Evolutionary conservation across 2,329 filamentous ascomycete species (phyloP).

Genomic region (Phymatotrichopsis omnivora): DNA sequence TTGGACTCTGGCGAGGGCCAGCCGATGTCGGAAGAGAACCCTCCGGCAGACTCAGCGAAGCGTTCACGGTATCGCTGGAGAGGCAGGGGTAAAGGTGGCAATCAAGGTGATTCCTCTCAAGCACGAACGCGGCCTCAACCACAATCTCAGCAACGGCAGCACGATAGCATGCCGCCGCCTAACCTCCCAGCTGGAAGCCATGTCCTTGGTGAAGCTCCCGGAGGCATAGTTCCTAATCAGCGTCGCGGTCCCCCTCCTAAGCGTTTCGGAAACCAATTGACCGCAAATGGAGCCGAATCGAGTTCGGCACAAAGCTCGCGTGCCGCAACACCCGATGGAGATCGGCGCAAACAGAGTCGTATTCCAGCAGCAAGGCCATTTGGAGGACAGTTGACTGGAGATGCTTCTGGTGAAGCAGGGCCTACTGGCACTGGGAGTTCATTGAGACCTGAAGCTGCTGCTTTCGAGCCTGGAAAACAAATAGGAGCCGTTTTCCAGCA

Average conservation of each 20-base stretch:
- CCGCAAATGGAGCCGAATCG: background rate
- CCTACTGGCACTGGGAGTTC: background rate
- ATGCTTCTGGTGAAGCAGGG: background rate
- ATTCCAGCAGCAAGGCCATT: constrained; percentile 11
- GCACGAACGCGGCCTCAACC: too few relatives aligned
- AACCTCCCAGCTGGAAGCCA: too few relatives aligned
- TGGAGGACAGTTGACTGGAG: constrained; percentile 15
- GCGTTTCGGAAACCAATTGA: constrained; percentile 14
- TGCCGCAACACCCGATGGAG: constrained; percentile 8
- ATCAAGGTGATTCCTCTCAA: too few relatives aligned
- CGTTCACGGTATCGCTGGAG: too few relatives aligned
- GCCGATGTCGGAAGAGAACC: too few relatives aligned
- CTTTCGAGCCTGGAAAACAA: constrained; percentile 14
- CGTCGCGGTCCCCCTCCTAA: constrained; percentile 7
- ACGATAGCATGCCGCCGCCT: too few relatives aligned
- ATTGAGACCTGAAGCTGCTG: constrained; percentile 12
- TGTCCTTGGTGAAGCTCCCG: constrained; percentile 9
- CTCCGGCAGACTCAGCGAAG: too few relatives aligned
- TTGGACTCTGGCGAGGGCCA: too few relatives aligned
- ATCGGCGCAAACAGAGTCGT: constrained; percentile 11
- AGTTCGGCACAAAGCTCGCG: background rate
- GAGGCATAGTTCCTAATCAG: constrained; percentile 10
- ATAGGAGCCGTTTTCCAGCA: too few relatives aligned
- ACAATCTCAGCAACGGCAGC: too few relatives aligned
- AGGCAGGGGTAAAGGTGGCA: too few relatives aligned